Conservation (phyloP, 306 rosid species). For the Carpinus viminea region DNA sequence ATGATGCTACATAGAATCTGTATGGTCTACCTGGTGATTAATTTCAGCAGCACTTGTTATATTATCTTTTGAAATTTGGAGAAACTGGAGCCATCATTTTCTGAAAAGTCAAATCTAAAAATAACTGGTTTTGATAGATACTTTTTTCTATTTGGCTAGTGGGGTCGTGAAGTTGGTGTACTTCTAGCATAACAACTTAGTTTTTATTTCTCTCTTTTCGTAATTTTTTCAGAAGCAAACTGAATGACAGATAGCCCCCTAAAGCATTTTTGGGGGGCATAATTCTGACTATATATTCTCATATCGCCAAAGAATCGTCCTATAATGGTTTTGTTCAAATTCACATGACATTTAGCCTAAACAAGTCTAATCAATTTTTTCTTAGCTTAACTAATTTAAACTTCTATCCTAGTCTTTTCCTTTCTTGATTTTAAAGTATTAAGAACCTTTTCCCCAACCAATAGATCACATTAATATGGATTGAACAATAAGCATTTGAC, state of each 20-base stretch:
- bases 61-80: constrained; percentile 3
- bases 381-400: not conserved
- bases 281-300: not conserved
- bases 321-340: constrained; percentile 2
- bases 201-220: not conserved
- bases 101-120: not conserved
- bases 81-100: constrained; percentile 9
- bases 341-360: not conserved
- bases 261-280: not conserved
- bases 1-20: not conserved
- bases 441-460: constrained; percentile 4
- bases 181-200: not conserved
- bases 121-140: not conserved
- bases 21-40: not conserved
- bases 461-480: not conserved
- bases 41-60: not conserved
- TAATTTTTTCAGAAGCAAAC: not conserved
- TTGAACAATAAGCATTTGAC: not conserved
- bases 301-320: not conserved
- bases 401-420: not conserved
- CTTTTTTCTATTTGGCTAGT: too few relatives aligned
- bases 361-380: not conserved
- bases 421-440: constrained; percentile 2
- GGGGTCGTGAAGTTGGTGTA: constrained; percentile 1
- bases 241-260: not conserved